These are phyloP conservation scores for Cryphonectria radicalis DNA, from an alignment of 2,329 filamentous ascomycete species.

Conservation along the genomic window DNA sequence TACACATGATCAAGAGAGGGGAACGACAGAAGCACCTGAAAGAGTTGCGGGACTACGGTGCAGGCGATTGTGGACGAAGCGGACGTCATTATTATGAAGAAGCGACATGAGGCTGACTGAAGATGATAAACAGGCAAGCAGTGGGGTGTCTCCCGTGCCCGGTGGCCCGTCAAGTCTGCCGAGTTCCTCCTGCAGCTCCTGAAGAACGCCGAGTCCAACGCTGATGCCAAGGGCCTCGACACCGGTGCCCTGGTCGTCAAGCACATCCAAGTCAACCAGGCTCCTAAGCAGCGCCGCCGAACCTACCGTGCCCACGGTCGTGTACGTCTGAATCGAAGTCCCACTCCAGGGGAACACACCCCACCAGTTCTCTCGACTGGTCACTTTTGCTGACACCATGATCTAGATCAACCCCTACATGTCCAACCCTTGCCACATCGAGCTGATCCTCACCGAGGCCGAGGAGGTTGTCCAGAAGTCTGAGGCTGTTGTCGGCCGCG, in stretches of 20 bases:
- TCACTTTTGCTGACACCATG: slow-evolving; percentile 35
- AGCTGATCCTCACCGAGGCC: slow-evolving; percentile 98
- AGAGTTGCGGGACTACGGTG: not conserved
- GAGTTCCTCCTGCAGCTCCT: slow-evolving; percentile 97
- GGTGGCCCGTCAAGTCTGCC: slow-evolving; percentile 99
- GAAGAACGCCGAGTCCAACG: slow-evolving; percentile 96
- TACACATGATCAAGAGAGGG: not conserved
- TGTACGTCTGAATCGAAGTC: slow-evolving; percentile 66
- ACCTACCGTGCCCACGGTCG: slow-evolving; percentile 99
- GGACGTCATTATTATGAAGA: not conserved
- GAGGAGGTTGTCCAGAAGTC: slow-evolving; percentile 96
- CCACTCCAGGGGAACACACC: not conserved
- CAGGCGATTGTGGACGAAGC: not conserved
- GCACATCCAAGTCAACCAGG: slow-evolving; percentile 99
- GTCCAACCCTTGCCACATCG: slow-evolving; percentile 99
- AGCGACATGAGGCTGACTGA: slow-evolving; percentile 6
- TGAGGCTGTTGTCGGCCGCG: slow-evolving; percentile 66
- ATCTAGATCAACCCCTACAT: slow-evolving; percentile 99
- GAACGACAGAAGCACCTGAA: not conserved
- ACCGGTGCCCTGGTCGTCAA: slow-evolving; percentile 97
- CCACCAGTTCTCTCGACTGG: not conserved
- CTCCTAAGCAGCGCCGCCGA: slow-evolving; percentile 97
- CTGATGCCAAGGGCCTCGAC: slow-evolving; percentile 95
- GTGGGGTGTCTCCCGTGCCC: slow-evolving; percentile 96
- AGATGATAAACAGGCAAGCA: slow-evolving; percentile 76